A percentile compares a stretch with the other conserved stretches of the same genome.
Conservation (phyloP, 495 filamentous ascomycete species). For the Xylaria sp. region DNA sequence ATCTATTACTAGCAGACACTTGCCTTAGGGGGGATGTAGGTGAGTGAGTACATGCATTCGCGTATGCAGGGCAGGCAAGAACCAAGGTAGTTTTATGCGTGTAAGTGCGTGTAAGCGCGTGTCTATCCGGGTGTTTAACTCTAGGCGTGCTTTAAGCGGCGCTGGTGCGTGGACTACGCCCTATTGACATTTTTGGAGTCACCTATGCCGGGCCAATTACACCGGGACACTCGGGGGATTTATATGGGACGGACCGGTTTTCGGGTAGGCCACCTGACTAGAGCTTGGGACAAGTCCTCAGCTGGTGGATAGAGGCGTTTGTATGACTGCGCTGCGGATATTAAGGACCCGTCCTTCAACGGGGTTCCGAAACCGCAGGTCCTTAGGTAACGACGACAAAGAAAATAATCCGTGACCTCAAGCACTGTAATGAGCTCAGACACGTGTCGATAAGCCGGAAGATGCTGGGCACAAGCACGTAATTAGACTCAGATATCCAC, state of each 20-base stretch:
- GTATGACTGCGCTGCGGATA: constrained; percentile 6
- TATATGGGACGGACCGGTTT: constrained; percentile 9
- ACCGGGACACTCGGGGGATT: neutral
- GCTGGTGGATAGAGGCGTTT: neutral
- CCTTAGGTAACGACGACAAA: constrained; percentile 19
- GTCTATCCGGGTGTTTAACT: neutral
- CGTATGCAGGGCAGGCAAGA: neutral
- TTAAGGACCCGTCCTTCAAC: neutral
- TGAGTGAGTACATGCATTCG: neutral
- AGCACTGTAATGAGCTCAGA: neutral
- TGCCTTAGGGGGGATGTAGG: neutral
- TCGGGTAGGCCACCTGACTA: constrained; percentile 17
- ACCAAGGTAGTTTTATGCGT: neutral
- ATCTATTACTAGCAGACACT: neutral
- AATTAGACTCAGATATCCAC: neutral
- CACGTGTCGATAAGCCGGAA: neutral
- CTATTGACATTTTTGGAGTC: constrained; percentile 2
- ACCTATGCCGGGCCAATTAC: neutral
- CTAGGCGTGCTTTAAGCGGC: neutral
- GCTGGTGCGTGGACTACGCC: neutral
- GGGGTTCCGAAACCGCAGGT: constrained; percentile 16
- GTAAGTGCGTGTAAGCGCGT: neutral
- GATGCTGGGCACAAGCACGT: neutral
- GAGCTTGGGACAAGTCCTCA: neutral
- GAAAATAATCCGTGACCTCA: neutral